phyloP scores from a whole-genome alignment of 2,329 filamentous ascomycete genomes.

The Podosphaera xanthii region DNA sequence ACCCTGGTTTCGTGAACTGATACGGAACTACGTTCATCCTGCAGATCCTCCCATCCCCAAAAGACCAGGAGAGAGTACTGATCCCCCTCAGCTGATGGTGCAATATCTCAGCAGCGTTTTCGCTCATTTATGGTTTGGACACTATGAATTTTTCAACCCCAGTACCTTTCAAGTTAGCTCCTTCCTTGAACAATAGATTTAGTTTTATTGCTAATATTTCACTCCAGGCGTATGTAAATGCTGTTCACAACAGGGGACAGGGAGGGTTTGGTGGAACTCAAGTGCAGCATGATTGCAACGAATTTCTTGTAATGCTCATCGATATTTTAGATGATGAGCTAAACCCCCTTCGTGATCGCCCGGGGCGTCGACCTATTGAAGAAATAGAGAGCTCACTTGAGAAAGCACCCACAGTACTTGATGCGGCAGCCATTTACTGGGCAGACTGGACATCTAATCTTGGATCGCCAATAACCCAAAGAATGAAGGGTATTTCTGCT shows the following conservation, averaged over 20 bases:
- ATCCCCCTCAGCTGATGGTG: constrained; percentile 34
- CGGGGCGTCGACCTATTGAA: constrained; percentile 2
- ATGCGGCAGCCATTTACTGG: not conserved
- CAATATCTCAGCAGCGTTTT: constrained; percentile 36
- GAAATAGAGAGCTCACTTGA: constrained; percentile 1
- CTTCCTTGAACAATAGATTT: not conserved
- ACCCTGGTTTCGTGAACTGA: constrained; percentile 38
- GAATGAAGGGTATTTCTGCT: constrained; percentile 1
- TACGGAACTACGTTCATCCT: constrained; percentile 28
- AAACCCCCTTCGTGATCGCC: constrained; percentile 41
- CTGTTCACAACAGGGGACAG: constrained; percentile 3
- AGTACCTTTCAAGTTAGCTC: constrained; percentile 32
- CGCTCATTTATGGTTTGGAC: constrained; percentile 17
- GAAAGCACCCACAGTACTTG: not conserved
- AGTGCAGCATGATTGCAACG: constrained; percentile 69
- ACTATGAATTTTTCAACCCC: constrained; percentile 22
- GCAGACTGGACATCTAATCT: not conserved
- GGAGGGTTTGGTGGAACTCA: constrained; percentile 36
- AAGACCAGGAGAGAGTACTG: constrained; percentile 32
- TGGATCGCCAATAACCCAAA: not conserved
- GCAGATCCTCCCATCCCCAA: constrained; percentile 40
- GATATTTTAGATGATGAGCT: constrained; percentile 71
- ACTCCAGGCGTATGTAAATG: constrained; percentile 10
- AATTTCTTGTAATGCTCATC: constrained; percentile 68
- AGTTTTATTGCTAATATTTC: constrained; percentile 1